A percentile compares a stretch with the other conserved stretches of the same genome.
Evolutionary conservation across 306 rosid genomes (phyloP).

Genomic region (Astragalus glycyphyllos): DNA sequence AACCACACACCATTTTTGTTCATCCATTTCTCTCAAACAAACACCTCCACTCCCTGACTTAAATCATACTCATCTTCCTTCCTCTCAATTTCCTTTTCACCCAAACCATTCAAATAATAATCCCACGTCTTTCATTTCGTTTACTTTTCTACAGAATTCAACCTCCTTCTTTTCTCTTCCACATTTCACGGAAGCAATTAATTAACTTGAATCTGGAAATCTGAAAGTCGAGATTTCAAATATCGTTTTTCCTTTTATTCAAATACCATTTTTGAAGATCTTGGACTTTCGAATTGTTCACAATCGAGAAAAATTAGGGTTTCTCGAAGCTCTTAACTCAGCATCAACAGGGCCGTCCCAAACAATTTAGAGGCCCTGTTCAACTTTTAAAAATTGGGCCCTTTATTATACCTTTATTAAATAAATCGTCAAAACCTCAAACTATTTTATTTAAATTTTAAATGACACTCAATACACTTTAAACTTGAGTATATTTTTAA

Average conservation of each 20-base stretch:
- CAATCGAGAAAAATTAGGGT: constrained; percentile 20
- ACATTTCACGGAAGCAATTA: not conserved
- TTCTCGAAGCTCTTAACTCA: constrained; percentile 39
- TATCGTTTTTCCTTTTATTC: not conserved
- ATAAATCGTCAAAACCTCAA: too few species aligned
- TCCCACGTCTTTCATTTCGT: not conserved
- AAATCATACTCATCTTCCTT: not conserved
- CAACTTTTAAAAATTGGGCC: too few species aligned
- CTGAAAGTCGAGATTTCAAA: not conserved
- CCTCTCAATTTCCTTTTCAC: not conserved
- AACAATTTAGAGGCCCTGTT: too few species aligned
- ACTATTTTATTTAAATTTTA: too few species aligned
- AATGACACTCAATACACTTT: too few species aligned
- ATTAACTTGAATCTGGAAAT: not conserved
- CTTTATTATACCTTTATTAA: too few species aligned
- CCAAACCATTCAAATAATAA: constrained; percentile 1
- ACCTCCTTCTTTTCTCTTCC: not conserved
- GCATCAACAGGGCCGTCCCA: too few species aligned
- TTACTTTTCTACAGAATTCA: not conserved
- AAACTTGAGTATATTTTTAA: too few species aligned
- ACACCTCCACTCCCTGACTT: not conserved
- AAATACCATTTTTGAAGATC: constrained; percentile 4
- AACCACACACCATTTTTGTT: not conserved
- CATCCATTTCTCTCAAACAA: not conserved
- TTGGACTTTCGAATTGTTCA: not conserved